Evolutionary conservation across 805 yeast species (phyloP).

Genomic region (Suhomyces prunicola): DNA sequence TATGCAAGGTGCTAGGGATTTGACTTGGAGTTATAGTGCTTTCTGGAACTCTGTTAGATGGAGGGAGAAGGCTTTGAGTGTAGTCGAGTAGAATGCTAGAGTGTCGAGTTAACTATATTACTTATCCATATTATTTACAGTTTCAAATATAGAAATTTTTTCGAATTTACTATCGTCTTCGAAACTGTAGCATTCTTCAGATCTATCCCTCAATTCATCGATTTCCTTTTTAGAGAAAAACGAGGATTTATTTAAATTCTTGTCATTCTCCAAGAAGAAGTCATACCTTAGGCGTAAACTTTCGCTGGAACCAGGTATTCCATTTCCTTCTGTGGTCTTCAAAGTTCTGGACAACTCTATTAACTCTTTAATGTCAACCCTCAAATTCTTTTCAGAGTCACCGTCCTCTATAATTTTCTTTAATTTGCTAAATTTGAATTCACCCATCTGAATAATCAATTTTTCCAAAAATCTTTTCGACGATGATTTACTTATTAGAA

Average conservation of each 20-base stretch:
- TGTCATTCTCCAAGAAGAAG: not conserved
- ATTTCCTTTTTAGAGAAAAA: conserved; percentile 42
- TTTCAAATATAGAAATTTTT: conserved; percentile 36
- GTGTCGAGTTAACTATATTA: not conserved
- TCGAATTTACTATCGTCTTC: conserved; percentile 21
- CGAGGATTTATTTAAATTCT: not conserved
- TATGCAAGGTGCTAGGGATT: conserved; percentile 81
- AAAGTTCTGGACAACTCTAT: conserved; percentile 7
- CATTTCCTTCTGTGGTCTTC: not conserved
- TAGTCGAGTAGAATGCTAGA: not conserved
- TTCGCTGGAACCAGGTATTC: conserved; percentile 1
- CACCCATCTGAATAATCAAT: conserved; percentile 50
- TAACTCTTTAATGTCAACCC: conserved; percentile 12
- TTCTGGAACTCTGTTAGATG: conserved; percentile 67
- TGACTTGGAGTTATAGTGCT: conserved; percentile 90
- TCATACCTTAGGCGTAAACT: conserved; percentile 1
- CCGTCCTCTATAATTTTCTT: conserved; percentile 18
- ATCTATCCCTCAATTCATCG: conserved; percentile 48
- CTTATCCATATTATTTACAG: conserved; percentile 28
- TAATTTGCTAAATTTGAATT: conserved; percentile 30
- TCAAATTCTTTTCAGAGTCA: conserved; percentile 1
- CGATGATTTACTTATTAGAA: conserved; percentile 73
- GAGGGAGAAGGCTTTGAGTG: conserved; percentile 44
- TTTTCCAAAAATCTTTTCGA: conserved; percentile 77
- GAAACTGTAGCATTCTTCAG: conserved; percentile 36